These are phyloP conservation scores for Penicillium egyptiacum DNA, from an alignment of 495 filamentous ascomycete genomes.

Conservation along the genomic window DNA sequence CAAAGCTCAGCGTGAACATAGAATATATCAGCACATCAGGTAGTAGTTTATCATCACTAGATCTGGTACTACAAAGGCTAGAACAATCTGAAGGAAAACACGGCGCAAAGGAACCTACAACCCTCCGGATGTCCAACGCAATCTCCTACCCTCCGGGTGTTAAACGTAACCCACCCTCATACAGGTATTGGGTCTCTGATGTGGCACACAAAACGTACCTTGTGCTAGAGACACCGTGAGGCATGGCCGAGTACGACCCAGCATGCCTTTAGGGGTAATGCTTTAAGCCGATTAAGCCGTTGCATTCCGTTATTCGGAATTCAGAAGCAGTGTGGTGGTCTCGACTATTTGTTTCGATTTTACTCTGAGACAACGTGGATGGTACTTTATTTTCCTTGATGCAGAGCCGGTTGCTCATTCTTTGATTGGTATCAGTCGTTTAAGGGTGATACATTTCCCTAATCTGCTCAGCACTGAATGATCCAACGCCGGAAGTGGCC, in stretches of 20 bases:
- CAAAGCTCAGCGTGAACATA: not conserved
- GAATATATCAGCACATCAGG: not conserved
- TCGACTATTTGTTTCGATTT: not conserved
- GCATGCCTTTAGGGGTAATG: not conserved
- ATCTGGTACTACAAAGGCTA: not conserved
- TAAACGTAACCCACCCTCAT: not conserved
- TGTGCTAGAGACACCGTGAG: not conserved
- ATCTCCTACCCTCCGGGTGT: not conserved
- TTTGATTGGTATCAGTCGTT: not conserved
- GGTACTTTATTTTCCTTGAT: too few relatives aligned
- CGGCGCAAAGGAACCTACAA: not conserved
- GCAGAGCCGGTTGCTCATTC: not conserved
- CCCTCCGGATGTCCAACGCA: slow-evolving; percentile 1
- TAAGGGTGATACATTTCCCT: not conserved
- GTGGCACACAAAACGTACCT: not conserved
- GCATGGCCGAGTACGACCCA: not conserved
- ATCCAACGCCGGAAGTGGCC: not conserved
- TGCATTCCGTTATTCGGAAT: not conserved
- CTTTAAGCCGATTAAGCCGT: not conserved
- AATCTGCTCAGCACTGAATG: too few relatives aligned
- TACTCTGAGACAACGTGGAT: not conserved
- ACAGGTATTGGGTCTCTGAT: not conserved
- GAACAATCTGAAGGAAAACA: not conserved
- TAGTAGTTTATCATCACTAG: not conserved
- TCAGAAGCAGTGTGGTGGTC: not conserved